A percentile compares a stretch with the other conserved stretches of the same genome.
These are phyloP conservation scores for Mycena polygramma DNA, from an alignment of 768 basidiomycete species.

Conservation along the genomic window DNA sequence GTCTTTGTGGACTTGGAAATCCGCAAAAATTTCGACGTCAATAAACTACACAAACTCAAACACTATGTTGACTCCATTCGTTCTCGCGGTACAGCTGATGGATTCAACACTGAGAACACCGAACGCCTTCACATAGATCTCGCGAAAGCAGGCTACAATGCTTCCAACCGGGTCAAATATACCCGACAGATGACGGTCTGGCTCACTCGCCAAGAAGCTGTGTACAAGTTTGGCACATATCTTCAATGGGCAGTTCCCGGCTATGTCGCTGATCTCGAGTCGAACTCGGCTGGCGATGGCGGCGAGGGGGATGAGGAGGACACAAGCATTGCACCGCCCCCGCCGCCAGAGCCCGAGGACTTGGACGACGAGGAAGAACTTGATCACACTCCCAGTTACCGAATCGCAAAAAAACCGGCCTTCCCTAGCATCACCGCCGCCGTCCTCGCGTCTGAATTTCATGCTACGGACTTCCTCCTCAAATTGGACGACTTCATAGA, in stretches of 20 bases:
- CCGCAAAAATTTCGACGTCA: constrained; percentile 50
- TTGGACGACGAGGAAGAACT: too few species aligned
- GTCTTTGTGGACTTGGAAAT: constrained; percentile 40
- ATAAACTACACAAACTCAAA: constrained; percentile 47
- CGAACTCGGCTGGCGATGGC: too few species aligned
- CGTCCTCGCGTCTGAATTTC: too few species aligned
- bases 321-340: too few species aligned
- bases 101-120: constrained; percentile 46
- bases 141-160: constrained; percentile 47
- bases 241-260: constrained; percentile 19
- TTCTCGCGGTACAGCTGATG: constrained; percentile 41
- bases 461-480: too few species aligned
- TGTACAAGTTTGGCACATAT: constrained; percentile 11
- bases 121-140: constrained; percentile 50
- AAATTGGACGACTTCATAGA: too few species aligned
- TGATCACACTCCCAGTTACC: too few species aligned
- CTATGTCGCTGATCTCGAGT: constrained; percentile 6
- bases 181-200: constrained; percentile 51
- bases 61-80: constrained; percentile 46
- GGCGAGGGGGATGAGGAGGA: not conserved
- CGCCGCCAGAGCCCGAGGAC: too few species aligned
- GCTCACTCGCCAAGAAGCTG: constrained; percentile 47
- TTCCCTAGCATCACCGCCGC: too few species aligned
- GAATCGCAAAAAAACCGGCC: too few species aligned
- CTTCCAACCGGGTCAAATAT: constrained; percentile 42